These are phyloP conservation scores for Emergomyces orientalis DNA, from an alignment of 2,329 filamentous ascomycete species.

Conservation along the genomic window DNA sequence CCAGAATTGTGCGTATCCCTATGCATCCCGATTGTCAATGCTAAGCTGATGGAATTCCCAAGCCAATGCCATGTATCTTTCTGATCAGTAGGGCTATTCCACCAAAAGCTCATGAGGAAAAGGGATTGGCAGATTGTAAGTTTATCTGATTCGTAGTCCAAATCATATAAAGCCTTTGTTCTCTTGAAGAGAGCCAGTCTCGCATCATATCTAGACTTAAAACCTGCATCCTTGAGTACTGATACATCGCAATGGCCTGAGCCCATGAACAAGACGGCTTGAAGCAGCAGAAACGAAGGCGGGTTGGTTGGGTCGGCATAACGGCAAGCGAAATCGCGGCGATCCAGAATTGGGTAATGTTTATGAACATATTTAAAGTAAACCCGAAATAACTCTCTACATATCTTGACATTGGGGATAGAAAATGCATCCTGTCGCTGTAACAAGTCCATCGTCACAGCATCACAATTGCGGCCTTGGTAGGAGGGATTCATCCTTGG, in stretches of 20 bases:
- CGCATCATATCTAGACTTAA: constrained; percentile 6
- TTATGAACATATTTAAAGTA: constrained; percentile 7
- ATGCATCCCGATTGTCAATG: constrained; percentile 8
- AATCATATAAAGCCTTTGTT: constrained; percentile 56
- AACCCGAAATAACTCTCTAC: constrained; percentile 5
- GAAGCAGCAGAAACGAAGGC: constrained; percentile 4
- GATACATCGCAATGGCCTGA: constrained; percentile 6
- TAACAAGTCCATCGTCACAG: constrained; percentile 1
- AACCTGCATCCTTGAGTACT: constrained; percentile 3
- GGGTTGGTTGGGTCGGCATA: constrained; percentile 5
- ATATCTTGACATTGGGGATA: constrained; percentile 1
- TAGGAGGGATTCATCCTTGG: neutral
- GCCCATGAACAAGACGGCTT: constrained; percentile 5
- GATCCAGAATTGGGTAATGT: constrained; percentile 6
- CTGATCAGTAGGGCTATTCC: constrained; percentile 16
- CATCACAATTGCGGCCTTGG: constrained; percentile 5
- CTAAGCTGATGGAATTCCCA: constrained; percentile 14
- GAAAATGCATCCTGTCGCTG: constrained; percentile 7
- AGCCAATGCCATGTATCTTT: constrained; percentile 33
- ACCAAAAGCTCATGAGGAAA: constrained; percentile 20
- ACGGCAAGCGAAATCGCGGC: constrained; percentile 5
- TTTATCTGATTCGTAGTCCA: constrained; percentile 75
- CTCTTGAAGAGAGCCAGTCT: constrained; percentile 4
- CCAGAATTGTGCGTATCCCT: constrained; percentile 1
- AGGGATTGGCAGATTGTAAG: constrained; percentile 66